Percentiles rank a stretch among this genome's conserved stretches.
phyloP scores from a whole-genome alignment of 2,329 filamentous ascomycete species.

The Pleurostoma richardsiae region DNA sequence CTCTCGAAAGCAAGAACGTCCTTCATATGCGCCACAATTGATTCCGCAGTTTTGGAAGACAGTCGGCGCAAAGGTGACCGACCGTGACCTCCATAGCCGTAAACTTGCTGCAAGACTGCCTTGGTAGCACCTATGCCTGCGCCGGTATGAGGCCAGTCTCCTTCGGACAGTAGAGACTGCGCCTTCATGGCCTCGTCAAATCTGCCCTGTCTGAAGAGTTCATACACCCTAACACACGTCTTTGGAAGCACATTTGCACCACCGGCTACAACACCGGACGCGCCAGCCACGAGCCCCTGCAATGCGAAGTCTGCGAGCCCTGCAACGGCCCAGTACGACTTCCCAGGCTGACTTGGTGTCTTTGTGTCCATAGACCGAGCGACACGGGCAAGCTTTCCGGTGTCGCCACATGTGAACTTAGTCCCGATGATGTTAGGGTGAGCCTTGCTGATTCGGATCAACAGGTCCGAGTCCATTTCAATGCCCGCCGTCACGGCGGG shows the following conservation, averaged over 20 bases:
- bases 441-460: conserved; percentile 43
- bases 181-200: neutral
- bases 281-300: neutral
- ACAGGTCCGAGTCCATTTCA: conserved; percentile 52
- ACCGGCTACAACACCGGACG: neutral
- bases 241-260: neutral
- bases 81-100: too few species aligned
- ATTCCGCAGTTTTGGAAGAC: too few species aligned
- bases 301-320: neutral
- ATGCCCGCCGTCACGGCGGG: conserved; percentile 52
- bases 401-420: conserved; percentile 47
- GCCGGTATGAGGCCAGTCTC: neutral
- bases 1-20: too few species aligned
- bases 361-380: conserved; percentile 15
- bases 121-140: too few species aligned
- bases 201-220: neutral
- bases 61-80: too few species aligned
- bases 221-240: conserved; percentile 37
- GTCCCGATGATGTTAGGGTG: conserved; percentile 43
- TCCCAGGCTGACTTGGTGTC: conserved; percentile 13
- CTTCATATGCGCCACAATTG: too few species aligned
- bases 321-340: conserved; percentile 7
- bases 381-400: conserved; percentile 36
- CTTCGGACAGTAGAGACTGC: neutral
- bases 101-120: too few species aligned